Conservation (phyloP, 2,329 filamentous ascomycete species). For the Fusarium algeriense region DNA sequence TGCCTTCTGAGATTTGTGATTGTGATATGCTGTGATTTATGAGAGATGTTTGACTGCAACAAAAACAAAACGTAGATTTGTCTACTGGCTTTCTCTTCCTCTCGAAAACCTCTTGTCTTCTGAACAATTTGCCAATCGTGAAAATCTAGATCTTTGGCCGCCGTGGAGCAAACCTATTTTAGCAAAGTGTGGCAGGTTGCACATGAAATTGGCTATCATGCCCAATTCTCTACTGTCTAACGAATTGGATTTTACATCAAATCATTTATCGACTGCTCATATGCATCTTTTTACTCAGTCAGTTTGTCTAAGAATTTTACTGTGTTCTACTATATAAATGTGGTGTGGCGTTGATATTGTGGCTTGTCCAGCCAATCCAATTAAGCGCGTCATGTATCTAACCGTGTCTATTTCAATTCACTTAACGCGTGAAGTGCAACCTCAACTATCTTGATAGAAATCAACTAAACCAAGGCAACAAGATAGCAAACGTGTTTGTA, state of each 20-base stretch:
- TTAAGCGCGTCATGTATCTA: conserved; percentile 27
- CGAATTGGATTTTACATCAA: too few relatives aligned
- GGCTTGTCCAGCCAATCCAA: conserved; percentile 11
- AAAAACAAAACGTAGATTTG: not conserved
- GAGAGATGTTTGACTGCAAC: not conserved
- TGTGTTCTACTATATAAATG: not conserved
- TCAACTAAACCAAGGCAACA: not conserved
- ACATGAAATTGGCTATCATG: not conserved
- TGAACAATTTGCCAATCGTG: too few relatives aligned
- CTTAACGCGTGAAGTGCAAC: conserved; percentile 27
- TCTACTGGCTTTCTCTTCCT: too few relatives aligned
- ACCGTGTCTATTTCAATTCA: conserved; percentile 15
- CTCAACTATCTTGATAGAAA: conserved; percentile 3
- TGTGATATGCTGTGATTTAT: not conserved
- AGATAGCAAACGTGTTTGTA: not conserved
- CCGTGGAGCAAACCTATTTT: too few relatives aligned
- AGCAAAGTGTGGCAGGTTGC: not conserved
- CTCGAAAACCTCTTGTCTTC: too few relatives aligned
- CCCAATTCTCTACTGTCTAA: not conserved
- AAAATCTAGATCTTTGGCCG: not conserved
- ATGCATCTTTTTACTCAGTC: not conserved
- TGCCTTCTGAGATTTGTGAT: not conserved
- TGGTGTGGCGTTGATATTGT: conserved; percentile 18
- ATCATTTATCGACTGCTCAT: too few relatives aligned
- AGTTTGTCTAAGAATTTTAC: not conserved